A percentile compares a stretch with the other conserved stretches of the same genome.
These are phyloP conservation scores for Hypoxylon sp. DNA, from an alignment of 2,329 filamentous ascomycete genomes.

Conservation along the genomic window DNA sequence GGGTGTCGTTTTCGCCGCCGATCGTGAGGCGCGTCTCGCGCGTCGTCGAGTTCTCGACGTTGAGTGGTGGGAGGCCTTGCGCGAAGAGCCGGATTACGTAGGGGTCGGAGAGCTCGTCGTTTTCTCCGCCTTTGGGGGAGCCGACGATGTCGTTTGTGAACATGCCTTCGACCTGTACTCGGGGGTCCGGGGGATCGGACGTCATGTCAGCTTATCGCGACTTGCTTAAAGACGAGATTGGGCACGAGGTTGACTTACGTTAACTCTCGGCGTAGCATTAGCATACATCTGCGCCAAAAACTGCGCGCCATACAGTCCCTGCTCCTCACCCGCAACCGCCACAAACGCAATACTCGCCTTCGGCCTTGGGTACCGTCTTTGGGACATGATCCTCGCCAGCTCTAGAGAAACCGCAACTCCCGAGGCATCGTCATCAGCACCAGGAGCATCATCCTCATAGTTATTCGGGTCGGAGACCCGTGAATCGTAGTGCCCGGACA, in stretches of 20 bases:
- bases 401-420: conserved; percentile 70
- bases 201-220: background rate
- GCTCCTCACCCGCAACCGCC: conserved; percentile 71
- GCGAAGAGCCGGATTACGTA: conserved; percentile 69
- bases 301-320: conserved; percentile 66
- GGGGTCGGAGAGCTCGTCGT: conserved; percentile 62
- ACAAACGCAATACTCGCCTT: conserved; percentile 69
- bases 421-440: conserved; percentile 71
- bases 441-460: conserved; percentile 67
- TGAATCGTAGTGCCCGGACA: conserved; percentile 70
- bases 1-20: conserved; percentile 69
- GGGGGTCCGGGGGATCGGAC: background rate
- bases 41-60: conserved; percentile 57
- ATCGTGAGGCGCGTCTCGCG: conserved; percentile 60
- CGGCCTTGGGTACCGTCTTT: conserved; percentile 57
- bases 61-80: conserved; percentile 61
- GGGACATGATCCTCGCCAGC: conserved; percentile 67
- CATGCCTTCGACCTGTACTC: conserved; percentile 66
- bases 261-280: conserved; percentile 60
- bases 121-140: conserved; percentile 61
- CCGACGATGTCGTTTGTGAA: conserved; percentile 72
- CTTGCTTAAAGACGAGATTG: background rate
- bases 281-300: conserved; percentile 68
- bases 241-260: conserved; percentile 41
- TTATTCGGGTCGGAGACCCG: conserved; percentile 66